These are phyloP conservation scores for Myxozyma mucilagina DNA, from an alignment of 805 yeast genomes.

Conservation along the genomic window DNA sequence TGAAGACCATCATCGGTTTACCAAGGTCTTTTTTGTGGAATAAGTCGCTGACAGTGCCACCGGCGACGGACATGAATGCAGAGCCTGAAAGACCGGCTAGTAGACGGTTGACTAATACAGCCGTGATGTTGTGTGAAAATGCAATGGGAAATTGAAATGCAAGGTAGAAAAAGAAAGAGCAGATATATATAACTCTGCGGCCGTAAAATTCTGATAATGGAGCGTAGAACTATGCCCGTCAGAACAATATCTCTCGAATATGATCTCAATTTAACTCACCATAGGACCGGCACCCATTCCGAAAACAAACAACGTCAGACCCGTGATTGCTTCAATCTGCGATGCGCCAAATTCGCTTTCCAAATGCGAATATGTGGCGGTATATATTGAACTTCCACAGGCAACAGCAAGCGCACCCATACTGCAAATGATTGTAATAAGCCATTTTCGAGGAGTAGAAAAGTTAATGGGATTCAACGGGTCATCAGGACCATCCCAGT, in stretches of 20 bases:
- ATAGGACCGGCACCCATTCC: conserved; percentile 68
- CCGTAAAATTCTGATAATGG: conserved; percentile 75
- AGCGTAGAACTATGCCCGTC: conserved; percentile 49
- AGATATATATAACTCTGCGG: conserved; percentile 61
- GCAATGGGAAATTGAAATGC: conserved; percentile 55
- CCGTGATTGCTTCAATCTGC: conserved; percentile 50
- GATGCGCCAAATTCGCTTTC: conserved; percentile 43
- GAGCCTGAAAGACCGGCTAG: conserved; percentile 75
- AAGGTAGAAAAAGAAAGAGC: conserved; percentile 49
- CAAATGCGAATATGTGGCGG: conserved; percentile 47
- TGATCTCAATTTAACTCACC: conserved; percentile 5
- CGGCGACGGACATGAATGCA: conserved; percentile 81
- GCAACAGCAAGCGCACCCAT: conserved; percentile 39
- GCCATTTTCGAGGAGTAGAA: conserved; percentile 43
- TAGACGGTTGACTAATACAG: conserved; percentile 65
- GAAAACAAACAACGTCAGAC: conserved; percentile 54
- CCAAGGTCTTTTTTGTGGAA: conserved; percentile 55
- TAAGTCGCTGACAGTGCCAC: conserved; percentile 79
- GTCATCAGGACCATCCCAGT: conserved; percentile 40
- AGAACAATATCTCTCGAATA: neutral
- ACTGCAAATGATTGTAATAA: conserved; percentile 38
- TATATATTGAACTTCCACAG: conserved; percentile 53
- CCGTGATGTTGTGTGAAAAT: conserved; percentile 39
- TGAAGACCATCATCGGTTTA: conserved; percentile 34
- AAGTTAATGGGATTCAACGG: conserved; percentile 43